phyloP scores from a whole-genome alignment of 2,329 filamentous ascomycete species.

The Botrytis medusae region DNA sequence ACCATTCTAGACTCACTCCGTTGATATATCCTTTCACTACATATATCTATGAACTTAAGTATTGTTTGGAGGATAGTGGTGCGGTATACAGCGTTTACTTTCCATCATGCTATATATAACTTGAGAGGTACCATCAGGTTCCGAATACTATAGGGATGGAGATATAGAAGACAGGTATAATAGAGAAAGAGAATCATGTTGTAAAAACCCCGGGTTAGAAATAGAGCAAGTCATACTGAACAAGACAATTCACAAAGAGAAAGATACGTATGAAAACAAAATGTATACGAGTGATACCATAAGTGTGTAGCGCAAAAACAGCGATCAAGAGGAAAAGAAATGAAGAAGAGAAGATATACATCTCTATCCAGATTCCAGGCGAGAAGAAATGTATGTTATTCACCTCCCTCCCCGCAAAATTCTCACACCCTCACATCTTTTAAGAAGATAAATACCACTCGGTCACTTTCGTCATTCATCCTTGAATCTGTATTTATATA shows the following conservation, averaged over 20 bases:
- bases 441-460: background rate
- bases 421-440: background rate
- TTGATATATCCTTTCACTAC: background rate
- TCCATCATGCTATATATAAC: background rate
- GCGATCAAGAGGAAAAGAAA: background rate
- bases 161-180: background rate
- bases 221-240: background rate
- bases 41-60: background rate
- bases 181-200: background rate
- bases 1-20: too few relatives aligned
- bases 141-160: background rate
- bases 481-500: background rate
- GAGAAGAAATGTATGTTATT: background rate
- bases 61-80: background rate
- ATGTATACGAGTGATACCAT: background rate
- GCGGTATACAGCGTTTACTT: background rate
- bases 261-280: background rate
- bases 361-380: background rate
- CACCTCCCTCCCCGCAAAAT: background rate
- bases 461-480: background rate
- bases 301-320: background rate
- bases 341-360: background rate
- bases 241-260: background rate
- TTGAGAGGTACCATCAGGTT: background rate
- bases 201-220: background rate